Evolutionary conservation across 768 basidiomycete genomes (phyloP), one percentile per base, ranked within the genome.

Genomic region (Roridomyces roridus): DNA sequence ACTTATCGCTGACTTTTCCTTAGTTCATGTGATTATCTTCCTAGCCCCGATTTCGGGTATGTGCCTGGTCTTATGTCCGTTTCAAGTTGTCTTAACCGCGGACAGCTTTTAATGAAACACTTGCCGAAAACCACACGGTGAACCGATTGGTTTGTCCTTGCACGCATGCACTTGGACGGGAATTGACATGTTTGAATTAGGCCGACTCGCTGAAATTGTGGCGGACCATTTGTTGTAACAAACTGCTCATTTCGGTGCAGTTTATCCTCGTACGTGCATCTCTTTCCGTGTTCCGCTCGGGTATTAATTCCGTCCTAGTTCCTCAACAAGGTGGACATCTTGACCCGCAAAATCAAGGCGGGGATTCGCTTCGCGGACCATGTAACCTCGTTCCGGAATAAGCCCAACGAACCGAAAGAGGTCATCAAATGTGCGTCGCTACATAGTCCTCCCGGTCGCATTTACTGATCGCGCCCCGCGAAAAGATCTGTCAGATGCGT

Each of bases 11-110:
- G 42, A 24, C 28, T 45, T 7, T 34, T 15, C 28, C 15, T 23
- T 49, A 85, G 86, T 87, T 40, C 83, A 85, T 60, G 80, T 83
- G 10, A 82, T 89, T 53, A 83, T 90, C 21, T 90, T 89, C 67
- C 70, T 89, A 5, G 86, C 84, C 2, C 85, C 88, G 0, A 77
- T 88, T 63, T 85, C 80, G 12, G 67, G 67, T 68, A 8, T 18
- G 63, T 37, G n/a, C 18, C 8, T 14, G 24, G 12, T 24, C 4
- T 11, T 5, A 21, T 34, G n/a, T 41, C 46, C 12, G 11, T 14
- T 45, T 8, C 3, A n/a, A 26, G 18, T n/a, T 26, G 15, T 11
- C 25, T 24, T 34, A 12, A 10, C 43, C 20, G 11, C 43, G 24
- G 6, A 34, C 75, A 51, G 84, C 81, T 4, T 89, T 88, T 68